Base-by-base conservation (phyloP, 768 basidiomycete genomes). In the Panaeolus papilionaceus region DNA sequence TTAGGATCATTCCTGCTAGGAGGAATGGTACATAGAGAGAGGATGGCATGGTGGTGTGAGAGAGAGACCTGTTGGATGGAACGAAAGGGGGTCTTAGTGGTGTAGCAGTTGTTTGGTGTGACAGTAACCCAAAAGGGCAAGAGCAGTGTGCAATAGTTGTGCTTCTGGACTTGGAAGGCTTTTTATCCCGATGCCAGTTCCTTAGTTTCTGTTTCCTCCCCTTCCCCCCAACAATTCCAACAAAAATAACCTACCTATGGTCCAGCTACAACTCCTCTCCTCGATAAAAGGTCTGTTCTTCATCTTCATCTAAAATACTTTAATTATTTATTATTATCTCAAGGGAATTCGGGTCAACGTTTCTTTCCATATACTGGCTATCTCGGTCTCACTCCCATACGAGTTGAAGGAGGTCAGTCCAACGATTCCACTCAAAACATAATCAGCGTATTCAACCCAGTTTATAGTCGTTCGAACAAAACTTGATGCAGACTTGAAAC, bases 1-100 rank as follows among this genome's bases (percentile, higher is more conserved):
- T 97, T 67, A 96, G 79, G 75, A 99, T 92, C 96, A 98, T 98
- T 61, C 96, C 96, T 65, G 83, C 89, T 18, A 98, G 89, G 76
- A 99, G 92, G 74, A 92, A 74, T 38, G 93, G 92, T 64, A 94
- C 81, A 76, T 85, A 93, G 69, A 89, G 75, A 26, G 88, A 85
- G 71, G 87, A 81, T 23, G 92, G 85, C 93, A 94, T 94, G 62
- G 75, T 77, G 66, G 78, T 68, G 51, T 71, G 63, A 63, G 68
- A 67, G 63, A 66, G 69, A 67, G 73, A 65, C 33, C 33, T 5
- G 40, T 42, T 42, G 45, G 18, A 18, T n/a, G 45, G 20, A 18
- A 12, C 8, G 45, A 47, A 51, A 23, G 54, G 54, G 54, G 54
- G 54, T 58, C 54, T 33, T 6, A 14, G 14, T 45, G n/a, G 18